These are phyloP conservation scores for Oxytropis ochrocephala DNA, from an alignment of 306 rosid genomes.

Conservation along the genomic window DNA sequence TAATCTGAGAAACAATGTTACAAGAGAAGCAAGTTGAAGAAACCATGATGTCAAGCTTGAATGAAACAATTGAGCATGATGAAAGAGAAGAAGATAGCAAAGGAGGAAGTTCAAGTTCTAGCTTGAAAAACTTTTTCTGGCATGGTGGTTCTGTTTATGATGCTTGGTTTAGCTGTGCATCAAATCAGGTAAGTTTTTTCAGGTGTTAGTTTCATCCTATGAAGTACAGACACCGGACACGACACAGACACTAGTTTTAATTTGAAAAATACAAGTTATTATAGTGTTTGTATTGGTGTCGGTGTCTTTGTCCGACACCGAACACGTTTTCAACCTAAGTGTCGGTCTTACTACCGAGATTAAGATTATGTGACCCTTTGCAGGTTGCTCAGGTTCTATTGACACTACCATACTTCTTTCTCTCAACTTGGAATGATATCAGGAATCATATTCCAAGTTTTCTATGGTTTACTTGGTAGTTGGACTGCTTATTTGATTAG, in stretches of 20 bases:
- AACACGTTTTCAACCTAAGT: no score
- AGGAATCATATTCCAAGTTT: conserved; percentile 70
- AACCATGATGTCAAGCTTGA: conserved; percentile 46
- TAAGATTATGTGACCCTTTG: neutral
- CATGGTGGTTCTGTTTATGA: conserved; percentile 95
- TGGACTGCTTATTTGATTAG: conserved; percentile 98
- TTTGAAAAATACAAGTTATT: no score
- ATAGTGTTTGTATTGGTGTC: no score
- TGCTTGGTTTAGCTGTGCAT: conserved; percentile 98
- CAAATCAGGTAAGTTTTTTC: conserved; percentile 63
- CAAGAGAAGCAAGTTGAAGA: conserved; percentile 68
- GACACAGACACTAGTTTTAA: no score
- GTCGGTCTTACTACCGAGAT: neutral
- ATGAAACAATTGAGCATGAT: conserved; percentile 36
- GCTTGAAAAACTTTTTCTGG: conserved; percentile 61
- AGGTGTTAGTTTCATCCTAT: neutral
- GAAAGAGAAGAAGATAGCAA: conserved; percentile 56
- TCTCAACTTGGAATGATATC: conserved; percentile 85
- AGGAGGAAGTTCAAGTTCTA: conserved; percentile 29
- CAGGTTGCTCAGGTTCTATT: conserved; percentile 97
- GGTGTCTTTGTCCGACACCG: no score
- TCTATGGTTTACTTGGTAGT: conserved; percentile 87
- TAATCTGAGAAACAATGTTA: conserved; percentile 39
- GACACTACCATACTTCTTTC: conserved; percentile 83
- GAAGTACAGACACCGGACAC: no score